These are phyloP conservation scores for Podosphaera aphanis DNA, from an alignment of 2,329 filamentous ascomycete genomes.

Conservation along the genomic window DNA sequence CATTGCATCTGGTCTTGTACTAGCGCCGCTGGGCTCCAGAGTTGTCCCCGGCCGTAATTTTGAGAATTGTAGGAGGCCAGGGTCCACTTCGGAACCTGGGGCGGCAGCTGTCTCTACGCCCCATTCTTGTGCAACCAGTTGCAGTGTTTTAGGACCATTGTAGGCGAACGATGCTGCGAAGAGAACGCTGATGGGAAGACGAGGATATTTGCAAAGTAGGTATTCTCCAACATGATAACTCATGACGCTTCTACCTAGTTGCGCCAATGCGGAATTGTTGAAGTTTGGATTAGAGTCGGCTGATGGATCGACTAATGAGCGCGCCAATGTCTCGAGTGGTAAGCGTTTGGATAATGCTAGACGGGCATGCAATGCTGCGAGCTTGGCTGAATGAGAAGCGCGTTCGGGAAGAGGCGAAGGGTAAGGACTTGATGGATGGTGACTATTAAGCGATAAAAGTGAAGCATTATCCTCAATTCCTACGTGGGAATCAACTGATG, in stretches of 20 bases:
- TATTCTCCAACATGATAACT: slow-evolving; percentile 77
- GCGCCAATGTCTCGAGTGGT: slow-evolving; percentile 64
- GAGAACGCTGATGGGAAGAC: slow-evolving; percentile 68
- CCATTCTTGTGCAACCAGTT: slow-evolving; percentile 61
- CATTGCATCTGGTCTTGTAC: slow-evolving; percentile 26
- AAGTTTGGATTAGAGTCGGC: slow-evolving; percentile 59
- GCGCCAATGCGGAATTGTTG: slow-evolving; percentile 71
- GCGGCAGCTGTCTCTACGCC: slow-evolving; percentile 72
- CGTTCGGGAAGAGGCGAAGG: slow-evolving; percentile 49
- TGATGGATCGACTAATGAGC: slow-evolving; percentile 64
- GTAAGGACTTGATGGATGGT: slow-evolving; percentile 15
- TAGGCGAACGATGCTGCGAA: slow-evolving; percentile 74
- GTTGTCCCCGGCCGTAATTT: slow-evolving; percentile 22
- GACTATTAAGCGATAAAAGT: slow-evolving; percentile 6
- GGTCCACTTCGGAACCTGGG: slow-evolving; percentile 77
- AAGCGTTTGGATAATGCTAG: slow-evolving; percentile 61
- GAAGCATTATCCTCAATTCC: not conserved
- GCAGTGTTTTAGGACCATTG: slow-evolving; percentile 49
- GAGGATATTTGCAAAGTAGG: slow-evolving; percentile 71
- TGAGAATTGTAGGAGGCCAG: slow-evolving; percentile 66
- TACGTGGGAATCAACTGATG: not conserved
- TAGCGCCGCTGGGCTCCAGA: slow-evolving; percentile 24
- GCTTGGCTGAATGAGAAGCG: slow-evolving; percentile 57
- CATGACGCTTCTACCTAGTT: slow-evolving; percentile 61
- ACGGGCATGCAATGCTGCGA: slow-evolving; percentile 77